These are phyloP conservation scores for Kurtzmaniella fragi DNA, from an alignment of 805 yeast species.

Conservation along the genomic window DNA sequence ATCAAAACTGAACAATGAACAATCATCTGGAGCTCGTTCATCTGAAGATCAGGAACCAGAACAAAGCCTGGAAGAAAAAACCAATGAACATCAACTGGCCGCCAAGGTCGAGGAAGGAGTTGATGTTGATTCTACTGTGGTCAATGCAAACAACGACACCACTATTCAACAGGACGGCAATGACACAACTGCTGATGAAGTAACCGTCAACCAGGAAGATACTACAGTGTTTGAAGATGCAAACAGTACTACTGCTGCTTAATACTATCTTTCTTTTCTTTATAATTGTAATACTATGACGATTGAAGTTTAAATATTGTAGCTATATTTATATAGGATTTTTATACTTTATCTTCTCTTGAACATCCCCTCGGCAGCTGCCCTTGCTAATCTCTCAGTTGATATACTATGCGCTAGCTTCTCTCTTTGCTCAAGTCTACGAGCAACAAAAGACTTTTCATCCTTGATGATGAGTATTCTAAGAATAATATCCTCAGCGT, in stretches of 20 bases:
- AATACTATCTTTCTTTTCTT: no score
- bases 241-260: constrained; percentile 1
- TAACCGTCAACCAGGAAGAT: constrained; percentile 25
- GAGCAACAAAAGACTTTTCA: constrained; percentile 52
- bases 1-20: constrained; percentile 11
- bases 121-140: constrained; percentile 47
- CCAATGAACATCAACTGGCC: constrained; percentile 4
- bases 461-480: constrained; percentile 67
- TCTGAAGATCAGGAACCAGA: constrained; percentile 7
- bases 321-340: not conserved
- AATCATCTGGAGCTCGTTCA: constrained; percentile 8
- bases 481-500: constrained; percentile 64
- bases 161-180: constrained; percentile 43
- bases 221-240: constrained; percentile 16
- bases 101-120: constrained; percentile 12
- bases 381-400: constrained; percentile 47
- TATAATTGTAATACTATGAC: no score
- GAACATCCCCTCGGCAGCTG: constrained; percentile 40
- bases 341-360: constrained; percentile 1
- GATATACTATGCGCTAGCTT: constrained; percentile 49
- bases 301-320: not conserved
- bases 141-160: constrained; percentile 44
- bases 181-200: constrained; percentile 43
- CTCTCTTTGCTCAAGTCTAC: constrained; percentile 59
- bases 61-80: constrained; percentile 9